Percentiles rank a stretch among this genome's conserved stretches.
Evolutionary conservation across 2,329 filamentous ascomycete genomes (phyloP).

Genomic region (Stemphylium vesicarium): DNA sequence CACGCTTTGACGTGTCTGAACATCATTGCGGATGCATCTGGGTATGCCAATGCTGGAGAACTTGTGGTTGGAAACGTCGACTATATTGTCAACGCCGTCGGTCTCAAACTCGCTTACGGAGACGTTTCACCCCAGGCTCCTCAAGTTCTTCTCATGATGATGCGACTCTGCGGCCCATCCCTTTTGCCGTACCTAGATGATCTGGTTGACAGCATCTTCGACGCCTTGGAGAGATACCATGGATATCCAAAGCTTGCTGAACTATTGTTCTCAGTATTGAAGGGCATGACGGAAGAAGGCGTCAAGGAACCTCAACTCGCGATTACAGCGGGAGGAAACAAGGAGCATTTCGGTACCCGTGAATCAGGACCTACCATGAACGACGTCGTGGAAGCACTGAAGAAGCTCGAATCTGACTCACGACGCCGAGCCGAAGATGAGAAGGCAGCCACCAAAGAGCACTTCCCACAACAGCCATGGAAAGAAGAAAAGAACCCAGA

Average conservation of each 20-base stretch:
- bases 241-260: conserved; percentile 89
- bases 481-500: conserved; percentile 37
- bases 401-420: conserved; percentile 43
- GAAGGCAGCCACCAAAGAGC: conserved; percentile 16
- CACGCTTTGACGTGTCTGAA: conserved; percentile 88
- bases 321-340: conserved; percentile 30
- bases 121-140: conserved; percentile 91
- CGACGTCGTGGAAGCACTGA: conserved; percentile 39
- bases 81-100: conserved; percentile 94
- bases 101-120: conserved; percentile 85
- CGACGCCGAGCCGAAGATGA: conserved; percentile 33
- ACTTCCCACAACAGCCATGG: conserved; percentile 45
- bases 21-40: conserved; percentile 75
- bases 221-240: conserved; percentile 91
- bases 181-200: conserved; percentile 91
- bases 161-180: conserved; percentile 79
- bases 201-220: conserved; percentile 87
- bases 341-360: background rate
- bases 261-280: conserved; percentile 80
- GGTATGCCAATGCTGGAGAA: conserved; percentile 74
- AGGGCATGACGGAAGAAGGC: conserved; percentile 83
- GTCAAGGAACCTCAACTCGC: conserved; percentile 63
- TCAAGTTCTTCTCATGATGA: conserved; percentile 92
- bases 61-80: conserved; percentile 91
- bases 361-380: conserved; percentile 19